Percentiles rank a stretch among this genome's conserved stretches.
These are phyloP conservation scores for Fusarium coffeatum DNA, from an alignment of 2,329 filamentous ascomycete genomes.

Conservation along the genomic window DNA sequence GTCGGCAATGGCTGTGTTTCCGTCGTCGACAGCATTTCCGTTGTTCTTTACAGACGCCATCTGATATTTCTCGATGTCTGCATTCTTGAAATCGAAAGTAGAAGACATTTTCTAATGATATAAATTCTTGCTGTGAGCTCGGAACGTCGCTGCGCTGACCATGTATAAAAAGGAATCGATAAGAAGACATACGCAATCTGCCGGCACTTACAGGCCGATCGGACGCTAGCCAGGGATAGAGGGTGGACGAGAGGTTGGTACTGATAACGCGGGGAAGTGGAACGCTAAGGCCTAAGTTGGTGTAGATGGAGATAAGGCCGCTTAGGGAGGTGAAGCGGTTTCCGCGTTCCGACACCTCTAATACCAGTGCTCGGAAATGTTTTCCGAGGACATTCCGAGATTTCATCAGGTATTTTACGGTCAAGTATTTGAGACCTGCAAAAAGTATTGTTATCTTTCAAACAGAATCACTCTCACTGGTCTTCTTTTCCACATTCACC, in stretches of 20 bases:
- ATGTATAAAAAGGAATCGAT: background rate
- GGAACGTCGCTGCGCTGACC: background rate
- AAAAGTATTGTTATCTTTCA: background rate
- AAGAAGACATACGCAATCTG: background rate
- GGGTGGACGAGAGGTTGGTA: background rate
- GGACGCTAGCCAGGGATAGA: background rate
- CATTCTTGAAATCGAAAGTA: no score
- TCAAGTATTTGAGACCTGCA: constrained; percentile 3
- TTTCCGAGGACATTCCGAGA: background rate
- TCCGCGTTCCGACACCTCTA: constrained; percentile 18
- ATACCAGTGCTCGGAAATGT: background rate
- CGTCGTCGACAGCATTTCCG: background rate
- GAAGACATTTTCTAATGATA: background rate
- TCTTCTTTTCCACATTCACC: background rate
- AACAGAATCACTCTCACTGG: no score
- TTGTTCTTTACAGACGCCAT: constrained; percentile 6
- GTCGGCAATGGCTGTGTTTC: background rate
- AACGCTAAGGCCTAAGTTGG: background rate
- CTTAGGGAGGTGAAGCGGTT: background rate
- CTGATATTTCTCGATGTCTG: background rate
- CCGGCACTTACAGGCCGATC: background rate
- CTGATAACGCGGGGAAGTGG: constrained; percentile 12
- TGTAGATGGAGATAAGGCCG: background rate
- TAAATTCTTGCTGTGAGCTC: rapidly evolving
- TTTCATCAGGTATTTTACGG: constrained; percentile 1